These are phyloP conservation scores for Mariannaea elegans DNA, from an alignment of 2,329 filamentous ascomycete species.

Conservation along the genomic window DNA sequence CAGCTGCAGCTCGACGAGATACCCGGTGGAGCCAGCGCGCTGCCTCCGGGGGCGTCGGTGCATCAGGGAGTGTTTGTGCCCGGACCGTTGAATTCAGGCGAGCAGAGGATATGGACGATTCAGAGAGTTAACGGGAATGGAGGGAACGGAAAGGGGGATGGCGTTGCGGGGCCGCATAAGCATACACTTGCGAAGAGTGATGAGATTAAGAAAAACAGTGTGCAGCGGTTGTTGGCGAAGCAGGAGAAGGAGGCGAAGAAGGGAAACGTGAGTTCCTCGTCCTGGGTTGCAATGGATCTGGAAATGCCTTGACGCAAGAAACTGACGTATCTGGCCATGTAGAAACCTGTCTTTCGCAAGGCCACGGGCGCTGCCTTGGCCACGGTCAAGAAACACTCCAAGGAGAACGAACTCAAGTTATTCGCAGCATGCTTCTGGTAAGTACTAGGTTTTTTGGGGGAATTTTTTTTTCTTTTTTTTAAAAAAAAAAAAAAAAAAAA, in stretches of 20 bases:
- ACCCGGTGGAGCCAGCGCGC: not conserved
- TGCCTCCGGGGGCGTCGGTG: not conserved
- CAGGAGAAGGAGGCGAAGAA: slow-evolving; percentile 73
- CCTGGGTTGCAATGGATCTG: no score
- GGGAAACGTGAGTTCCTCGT: slow-evolving; percentile 36
- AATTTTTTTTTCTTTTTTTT: no score
- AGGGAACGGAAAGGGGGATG: slow-evolving; percentile 75
- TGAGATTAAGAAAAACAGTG: slow-evolving; percentile 82
- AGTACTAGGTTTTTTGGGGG: no score
- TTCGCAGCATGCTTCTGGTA: slow-evolving; percentile 88
- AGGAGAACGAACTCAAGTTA: slow-evolving; percentile 76
- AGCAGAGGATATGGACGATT: slow-evolving; percentile 75
- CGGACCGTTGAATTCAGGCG: slow-evolving; percentile 48
- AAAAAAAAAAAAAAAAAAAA: no score
- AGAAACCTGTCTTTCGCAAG: slow-evolving; percentile 77
- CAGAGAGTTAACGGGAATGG: slow-evolving; percentile 82
- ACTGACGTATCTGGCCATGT: slow-evolving; percentile 26
- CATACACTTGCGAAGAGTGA: slow-evolving; percentile 79
- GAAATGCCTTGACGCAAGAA: no score
- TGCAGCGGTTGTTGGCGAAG: slow-evolving; percentile 71
- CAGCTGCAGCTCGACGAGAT: slow-evolving; percentile 43
- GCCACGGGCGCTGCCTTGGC: slow-evolving; percentile 74
- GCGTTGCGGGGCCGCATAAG: slow-evolving; percentile 76
- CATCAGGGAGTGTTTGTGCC: slow-evolving; percentile 16
- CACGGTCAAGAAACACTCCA: slow-evolving; percentile 76